These are phyloP conservation scores for Mycena haematopus DNA, from an alignment of 768 basidiomycete genomes.

Conservation along the genomic window DNA sequence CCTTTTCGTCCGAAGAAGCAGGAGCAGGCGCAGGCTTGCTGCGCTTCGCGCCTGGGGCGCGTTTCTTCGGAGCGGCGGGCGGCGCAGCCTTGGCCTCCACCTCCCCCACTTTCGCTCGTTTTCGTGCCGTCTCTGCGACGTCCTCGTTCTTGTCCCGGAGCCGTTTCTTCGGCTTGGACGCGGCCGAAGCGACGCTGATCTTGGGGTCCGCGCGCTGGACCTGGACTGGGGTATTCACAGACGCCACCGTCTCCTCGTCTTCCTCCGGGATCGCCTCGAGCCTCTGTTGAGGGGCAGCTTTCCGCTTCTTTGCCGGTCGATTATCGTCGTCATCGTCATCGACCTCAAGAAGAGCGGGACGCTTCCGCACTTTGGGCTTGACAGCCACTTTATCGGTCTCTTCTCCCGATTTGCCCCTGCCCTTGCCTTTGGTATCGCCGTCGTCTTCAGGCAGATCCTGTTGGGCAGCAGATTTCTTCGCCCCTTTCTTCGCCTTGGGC, in stretches of 20 bases:
- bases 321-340: neutral
- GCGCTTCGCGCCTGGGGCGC: conserved; percentile 7
- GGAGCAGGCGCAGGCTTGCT: neutral
- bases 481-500: conserved; percentile 5
- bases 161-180: conserved; percentile 17
- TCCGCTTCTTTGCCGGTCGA: conserved; percentile 10
- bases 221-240: neutral
- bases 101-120: conserved; percentile 15
- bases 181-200: neutral
- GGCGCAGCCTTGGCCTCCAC: neutral
- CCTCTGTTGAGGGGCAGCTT: conserved; percentile 3
- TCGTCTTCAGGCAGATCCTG: neutral
- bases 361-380: neutral
- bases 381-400: too few relatives aligned
- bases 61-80: conserved; percentile 16
- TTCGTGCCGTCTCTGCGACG: neutral
- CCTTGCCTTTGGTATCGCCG: neutral
- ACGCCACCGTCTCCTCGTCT: conserved; percentile 15
- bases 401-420: neutral
- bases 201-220: neutral
- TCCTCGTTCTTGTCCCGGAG: conserved; percentile 11
- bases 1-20: neutral
- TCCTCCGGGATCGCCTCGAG: conserved; percentile 25
- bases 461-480: neutral
- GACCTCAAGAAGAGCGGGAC: neutral